Evolutionary conservation across 2,329 filamentous ascomycete species (phyloP).

Genomic region (Didymella pinodella): DNA sequence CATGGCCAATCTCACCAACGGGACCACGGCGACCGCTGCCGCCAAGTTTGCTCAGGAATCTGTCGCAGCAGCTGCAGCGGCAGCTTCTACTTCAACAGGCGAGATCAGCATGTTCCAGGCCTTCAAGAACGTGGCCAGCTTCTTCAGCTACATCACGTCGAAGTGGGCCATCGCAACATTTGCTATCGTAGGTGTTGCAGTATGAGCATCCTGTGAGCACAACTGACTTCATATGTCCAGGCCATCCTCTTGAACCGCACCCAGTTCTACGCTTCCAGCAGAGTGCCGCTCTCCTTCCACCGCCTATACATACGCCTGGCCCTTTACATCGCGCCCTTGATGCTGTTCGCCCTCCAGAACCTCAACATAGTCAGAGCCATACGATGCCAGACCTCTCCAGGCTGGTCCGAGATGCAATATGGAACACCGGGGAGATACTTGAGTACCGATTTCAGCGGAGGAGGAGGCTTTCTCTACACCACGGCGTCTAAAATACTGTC

Average conservation of each 20-base stretch:
- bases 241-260: slow-evolving; percentile 90
- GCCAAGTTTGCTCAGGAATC: slow-evolving; percentile 54
- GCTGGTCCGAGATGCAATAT: slow-evolving; percentile 57
- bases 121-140: slow-evolving; percentile 76
- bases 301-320: slow-evolving; percentile 64
- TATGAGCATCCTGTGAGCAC: not conserved
- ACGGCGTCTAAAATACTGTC: slow-evolving; percentile 76
- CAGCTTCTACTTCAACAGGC: slow-evolving; percentile 38
- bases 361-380: slow-evolving; percentile 79
- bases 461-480: slow-evolving; percentile 74
- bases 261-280: slow-evolving; percentile 89
- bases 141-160: slow-evolving; percentile 77
- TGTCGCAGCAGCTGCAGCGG: slow-evolving; percentile 54
- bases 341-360: slow-evolving; percentile 64
- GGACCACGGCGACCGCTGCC: slow-evolving; percentile 49
- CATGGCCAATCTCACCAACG: slow-evolving; percentile 53
- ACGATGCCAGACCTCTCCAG: slow-evolving; percentile 79
- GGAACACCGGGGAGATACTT: slow-evolving; percentile 54
- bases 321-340: slow-evolving; percentile 44
- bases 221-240: slow-evolving; percentile 48
- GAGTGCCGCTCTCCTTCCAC: slow-evolving; percentile 77
- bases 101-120: slow-evolving; percentile 59
- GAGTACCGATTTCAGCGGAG: slow-evolving; percentile 59
- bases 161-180: slow-evolving; percentile 88
- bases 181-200: slow-evolving; percentile 65